phyloP scores from a whole-genome alignment of 768 basidiomycete species.

The Wakefieldia striispora region DNA sequence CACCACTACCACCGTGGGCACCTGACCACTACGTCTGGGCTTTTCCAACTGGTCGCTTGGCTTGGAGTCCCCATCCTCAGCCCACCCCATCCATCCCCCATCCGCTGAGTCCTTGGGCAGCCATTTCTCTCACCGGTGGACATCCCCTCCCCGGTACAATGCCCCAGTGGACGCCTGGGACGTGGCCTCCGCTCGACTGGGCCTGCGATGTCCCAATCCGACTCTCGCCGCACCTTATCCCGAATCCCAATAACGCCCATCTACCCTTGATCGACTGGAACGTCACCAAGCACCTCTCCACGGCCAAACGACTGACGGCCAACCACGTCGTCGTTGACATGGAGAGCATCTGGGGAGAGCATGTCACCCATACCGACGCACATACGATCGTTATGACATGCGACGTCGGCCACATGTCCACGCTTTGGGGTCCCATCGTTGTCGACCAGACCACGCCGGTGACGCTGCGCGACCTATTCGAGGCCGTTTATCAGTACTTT shows the following conservation, averaged over 20 bases:
- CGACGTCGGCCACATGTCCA: conserved; percentile 21
- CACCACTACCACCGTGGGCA: conserved; percentile 12
- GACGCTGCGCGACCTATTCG: conserved; percentile 45
- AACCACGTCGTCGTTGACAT: conserved; percentile 25
- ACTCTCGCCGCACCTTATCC: conserved; percentile 28
- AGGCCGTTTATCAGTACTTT: conserved; percentile 49
- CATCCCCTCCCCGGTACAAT: conserved; percentile 24
- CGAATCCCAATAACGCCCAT: conserved; percentile 30
- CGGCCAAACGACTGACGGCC: conserved; percentile 30
- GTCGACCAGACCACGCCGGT: conserved; percentile 34
- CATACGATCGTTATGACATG: conserved; percentile 25
- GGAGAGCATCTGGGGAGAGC: conserved; percentile 10
- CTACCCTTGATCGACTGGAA: conserved; percentile 37
- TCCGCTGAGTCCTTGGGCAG: conserved; percentile 16
- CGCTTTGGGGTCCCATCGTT: conserved; percentile 50
- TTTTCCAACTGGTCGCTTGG: conserved; percentile 23
- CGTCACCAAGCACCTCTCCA: conserved; percentile 32
- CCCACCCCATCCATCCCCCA: conserved; percentile 4
- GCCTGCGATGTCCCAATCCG: conserved; percentile 18
- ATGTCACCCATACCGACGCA: conserved; percentile 22
- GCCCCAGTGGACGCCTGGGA: conserved; percentile 27
- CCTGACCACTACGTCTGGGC: conserved; percentile 25
- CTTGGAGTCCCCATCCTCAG: conserved; percentile 28
- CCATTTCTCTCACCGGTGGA: conserved; percentile 17
- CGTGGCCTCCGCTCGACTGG: conserved; percentile 30